Evolutionary conservation across 2,329 filamentous ascomycete species (phyloP), one percentile per base, ranked within the genome.

Genomic region (Botryosphaeria dothidea): DNA sequence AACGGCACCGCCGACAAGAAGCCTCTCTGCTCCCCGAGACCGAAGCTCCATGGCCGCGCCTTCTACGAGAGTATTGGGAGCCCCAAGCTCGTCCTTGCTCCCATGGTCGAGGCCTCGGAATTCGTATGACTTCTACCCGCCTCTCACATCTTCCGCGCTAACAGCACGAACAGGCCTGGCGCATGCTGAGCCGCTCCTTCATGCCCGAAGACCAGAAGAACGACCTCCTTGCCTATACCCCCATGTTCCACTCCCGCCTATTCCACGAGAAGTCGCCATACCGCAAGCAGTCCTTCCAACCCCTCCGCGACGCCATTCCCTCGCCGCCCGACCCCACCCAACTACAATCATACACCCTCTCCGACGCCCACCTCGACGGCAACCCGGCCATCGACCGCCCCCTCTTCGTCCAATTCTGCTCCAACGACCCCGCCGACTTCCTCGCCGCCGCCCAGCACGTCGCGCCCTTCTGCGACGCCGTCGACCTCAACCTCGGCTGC

Each of bases 91-190:
- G 87, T 99, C 31, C 85, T 99, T 64, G 95, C 95, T 36, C 95
- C 95, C 38, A 99, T 99, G 95, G 95, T 99, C 23, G 94, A 99
- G 74, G 92, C 97, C 78, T 97, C 93, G 34, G 95, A 99, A 82
- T 97, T 98, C 82, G 93, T 97, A 83, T 69, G 56, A 3, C 90
- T 82, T 51, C 65, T 67, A 60, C 68, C 62, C 46, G 54, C 52
- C 23, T 34, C 7, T 9, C 4, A n/a, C n/a, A n/a, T 4, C 6
- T 17, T 23, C 27, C 19, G 19, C 13, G 49, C 46, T 62, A 64
- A 34, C 62, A 67, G 64, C 66, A 23, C 66, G 38, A 36, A 31
- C 69, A 97, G 93, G 95, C 94, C 72, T 99, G 95, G 95, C 91
- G 95, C 71, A 90, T 97, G 85, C 89, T 99, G 69, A 92, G 92